Base-by-base conservation (phyloP, 2,329 filamentous ascomycete species). In the Colletotrichum sansevieriae region DNA sequence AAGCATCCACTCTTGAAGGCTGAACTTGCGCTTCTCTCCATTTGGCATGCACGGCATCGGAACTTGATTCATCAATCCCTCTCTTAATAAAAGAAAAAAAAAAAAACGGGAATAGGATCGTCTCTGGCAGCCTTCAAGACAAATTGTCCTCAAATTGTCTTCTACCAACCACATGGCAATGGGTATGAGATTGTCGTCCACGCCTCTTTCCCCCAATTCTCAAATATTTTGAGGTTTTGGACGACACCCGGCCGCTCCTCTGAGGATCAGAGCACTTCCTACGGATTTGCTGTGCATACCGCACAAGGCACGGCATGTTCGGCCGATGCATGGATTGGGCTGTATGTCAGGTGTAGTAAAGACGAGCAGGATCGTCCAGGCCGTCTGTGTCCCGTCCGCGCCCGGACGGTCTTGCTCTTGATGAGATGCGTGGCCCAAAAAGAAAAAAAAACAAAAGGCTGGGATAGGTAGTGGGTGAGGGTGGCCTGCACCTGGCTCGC, bases 321-420 rank as follows among this genome's bases (percentile, higher is more conserved):
- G 33, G 47, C 66, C 55, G 43, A 65, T 35, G 63, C 63, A 62
- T 67, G 63, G 63, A 63, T 70, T 29, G 67, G 51, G 51, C 56
- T 58, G 63, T 46, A 63, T 44, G 29, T 68, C 56, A 57, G 61
- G 63, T 25, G 43, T 51, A 63, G 43, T 65, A 56, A 67, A 67
- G 63, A 57, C 43, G 51, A 68, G 41, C 20, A 25, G 51, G 67
- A 67, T 67, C 63, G 66, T 22, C 63, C n/a, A 61, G 49, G 20
- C 47, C 56, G 63, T 62, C 66, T 57, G 62, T 57, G 62, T 37
- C 39, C 47, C 37, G 47, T 68, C 22, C 64, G 67, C 67, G 57
- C 67, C 49, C 52, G 43, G 58, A 63, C 63, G 43, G 43, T 70
- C 11, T 43, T 55, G n/a, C 47, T 44, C 43, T 61, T 25, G 49